Evolutionary conservation across 306 rosid genomes (phyloP), one percentile per base, ranked within the genome.

Genomic region (Trichosanthes truncata): DNA sequence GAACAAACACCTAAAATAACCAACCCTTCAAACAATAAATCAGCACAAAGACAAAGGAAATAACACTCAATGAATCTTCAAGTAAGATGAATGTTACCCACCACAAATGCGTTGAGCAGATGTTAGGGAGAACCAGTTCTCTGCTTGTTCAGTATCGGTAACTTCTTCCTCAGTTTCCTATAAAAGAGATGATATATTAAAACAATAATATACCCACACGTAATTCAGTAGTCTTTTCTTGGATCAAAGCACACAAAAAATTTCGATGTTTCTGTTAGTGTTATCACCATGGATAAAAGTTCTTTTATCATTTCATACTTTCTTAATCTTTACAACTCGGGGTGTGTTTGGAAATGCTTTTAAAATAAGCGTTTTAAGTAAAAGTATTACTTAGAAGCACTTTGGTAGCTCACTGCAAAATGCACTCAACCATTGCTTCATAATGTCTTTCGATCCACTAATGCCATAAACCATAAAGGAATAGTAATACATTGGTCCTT

Each of bases 111-210:
- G 99, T 81, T 91, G 97, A 41, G 99, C 96, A 82, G 99, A 96
- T 75, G 98, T 90, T 90, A 89, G 84, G 38, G 99, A 96, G 89
- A 96, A 96, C 99, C 99, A 96, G 86, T 96, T 96, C 88, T 96
- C 99, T 52, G 99, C 99, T 88, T 96, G 99, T 78, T 96, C 99
- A 52, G 93, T 93, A 86, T 96, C 99, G 1, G 97, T 93, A 71
- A 96, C 94, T 88, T 96, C 99, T 90, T 96, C 99, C 85, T 96
- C 99, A 46, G 91, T 96, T 87, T 96, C 99, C 99, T 96, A 87
- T 78, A 82, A 84, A 79, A 66, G 74, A 43, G 23, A 48, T 48
- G 0, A 49, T 46, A 20, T 14, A 9, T 31, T 26, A 17, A 29
- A 29, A 74, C 20, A 46, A 49, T 49, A 74, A 49, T 9, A 48